Percentiles rank a stretch among this genome's conserved stretches.
Evolutionary conservation across 345 rosid genomes (phyloP).

Genomic region (Geranium brycei): DNA sequence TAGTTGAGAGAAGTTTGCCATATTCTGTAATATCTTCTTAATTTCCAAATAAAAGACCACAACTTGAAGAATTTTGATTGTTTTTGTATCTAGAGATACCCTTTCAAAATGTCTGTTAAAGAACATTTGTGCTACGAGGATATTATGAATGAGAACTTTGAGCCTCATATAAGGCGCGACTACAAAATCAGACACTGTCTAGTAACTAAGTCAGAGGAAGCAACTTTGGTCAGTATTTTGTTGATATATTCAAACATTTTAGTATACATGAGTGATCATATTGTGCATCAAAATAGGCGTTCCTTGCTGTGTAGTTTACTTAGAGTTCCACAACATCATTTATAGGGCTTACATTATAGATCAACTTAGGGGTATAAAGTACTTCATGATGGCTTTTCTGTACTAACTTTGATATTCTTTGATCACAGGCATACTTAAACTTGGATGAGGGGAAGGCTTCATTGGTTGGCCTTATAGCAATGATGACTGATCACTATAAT

Average conservation of each 20-base stretch:
- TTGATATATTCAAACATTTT: too few relatives aligned
- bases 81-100: too few relatives aligned
- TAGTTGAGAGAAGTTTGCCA: too few relatives aligned
- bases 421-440: constrained; percentile 74
- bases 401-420: constrained; percentile 3
- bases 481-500: constrained; percentile 95
- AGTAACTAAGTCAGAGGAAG: background rate
- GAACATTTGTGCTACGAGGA: background rate
- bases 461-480: constrained; percentile 85
- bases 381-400: background rate
- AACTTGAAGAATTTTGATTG: too few relatives aligned
- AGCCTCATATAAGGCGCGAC: background rate
- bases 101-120: too few relatives aligned
- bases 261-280: background rate
- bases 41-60: too few relatives aligned
- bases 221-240: too few relatives aligned
- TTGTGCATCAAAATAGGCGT: background rate
- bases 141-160: background rate
- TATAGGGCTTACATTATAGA: background rate
- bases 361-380: background rate
- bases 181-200: background rate
- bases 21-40: too few relatives aligned
- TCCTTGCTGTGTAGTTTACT: background rate
- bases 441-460: constrained; percentile 93
- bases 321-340: background rate